Evolutionary conservation across 805 yeast species (phyloP).

Genomic region (Candida silvicultrix): DNA sequence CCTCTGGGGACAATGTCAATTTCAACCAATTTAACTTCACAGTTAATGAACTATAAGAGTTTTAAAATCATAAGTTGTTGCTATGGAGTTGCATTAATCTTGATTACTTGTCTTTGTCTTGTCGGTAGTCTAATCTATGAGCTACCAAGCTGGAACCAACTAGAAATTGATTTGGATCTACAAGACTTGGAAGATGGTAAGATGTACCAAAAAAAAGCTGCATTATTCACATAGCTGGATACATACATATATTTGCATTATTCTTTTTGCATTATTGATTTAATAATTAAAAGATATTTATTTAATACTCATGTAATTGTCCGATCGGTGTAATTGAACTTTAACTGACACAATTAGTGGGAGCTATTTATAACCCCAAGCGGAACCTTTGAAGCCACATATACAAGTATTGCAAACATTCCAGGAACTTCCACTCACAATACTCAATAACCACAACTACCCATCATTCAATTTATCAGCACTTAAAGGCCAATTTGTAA

Average conservation of each 20-base stretch:
- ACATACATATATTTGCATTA: too few relatives aligned
- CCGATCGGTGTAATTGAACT: too few relatives aligned
- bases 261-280: too few relatives aligned
- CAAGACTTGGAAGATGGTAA: not conserved
- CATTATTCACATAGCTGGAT: too few relatives aligned
- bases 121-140: not conserved
- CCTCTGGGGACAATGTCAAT: constrained; percentile 81
- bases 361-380: too few relatives aligned
- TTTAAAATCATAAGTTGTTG: constrained; percentile 60
- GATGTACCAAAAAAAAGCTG: too few relatives aligned
- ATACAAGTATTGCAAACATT: not conserved
- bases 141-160: not conserved
- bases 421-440: too few relatives aligned
- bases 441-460: too few relatives aligned
- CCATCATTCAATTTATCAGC: not conserved
- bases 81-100: constrained; percentile 47
- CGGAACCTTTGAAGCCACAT: too few relatives aligned
- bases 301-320: too few relatives aligned
- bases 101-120: constrained; percentile 20
- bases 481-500: not conserved
- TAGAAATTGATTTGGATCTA: not conserved
- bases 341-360: too few relatives aligned
- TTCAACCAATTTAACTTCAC: constrained; percentile 47
- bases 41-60: constrained; percentile 41
- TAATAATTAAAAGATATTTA: too few relatives aligned